phyloP scores from a whole-genome alignment of 140 eudicot genomes.

The Flaveria floridana region DNA sequence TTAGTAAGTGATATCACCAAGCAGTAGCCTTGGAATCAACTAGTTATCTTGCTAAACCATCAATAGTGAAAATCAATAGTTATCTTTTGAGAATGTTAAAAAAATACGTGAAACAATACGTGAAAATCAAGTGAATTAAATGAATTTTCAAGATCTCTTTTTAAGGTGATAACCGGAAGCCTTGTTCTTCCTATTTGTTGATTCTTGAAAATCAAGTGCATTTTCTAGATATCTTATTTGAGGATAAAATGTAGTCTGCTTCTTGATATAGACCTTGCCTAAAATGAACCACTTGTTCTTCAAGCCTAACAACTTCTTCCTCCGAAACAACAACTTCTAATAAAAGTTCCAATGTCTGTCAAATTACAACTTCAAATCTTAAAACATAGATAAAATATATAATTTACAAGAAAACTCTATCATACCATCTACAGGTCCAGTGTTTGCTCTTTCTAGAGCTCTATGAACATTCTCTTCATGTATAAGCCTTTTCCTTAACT shows the following conservation, averaged over 20 bases:
- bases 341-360: slow-evolving; percentile 79
- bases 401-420: too few species aligned
- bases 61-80: background rate
- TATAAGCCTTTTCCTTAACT: slow-evolving; percentile 71
- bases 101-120: slow-evolving; percentile 38
- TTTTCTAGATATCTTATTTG: slow-evolving; percentile 59
- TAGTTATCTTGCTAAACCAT: too few species aligned
- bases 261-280: slow-evolving; percentile 83
- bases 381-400: background rate
- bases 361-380: background rate
- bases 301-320: slow-evolving; percentile 91
- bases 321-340: slow-evolving; percentile 97
- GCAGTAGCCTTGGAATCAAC: too few species aligned
- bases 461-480: slow-evolving; percentile 94
- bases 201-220: slow-evolving; percentile 45
- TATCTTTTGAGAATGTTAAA: background rate
- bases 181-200: slow-evolving; percentile 42
- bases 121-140: slow-evolving; percentile 19
- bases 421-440: slow-evolving; percentile 71
- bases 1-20: too few species aligned
- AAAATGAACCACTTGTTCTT: slow-evolving; percentile 79
- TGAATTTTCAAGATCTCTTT: slow-evolving; percentile 29
- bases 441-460: slow-evolving; percentile 85
- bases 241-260: slow-evolving; percentile 67
- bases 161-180: slow-evolving; percentile 45